Base-by-base conservation (phyloP, 2,329 filamentous ascomycete species). In the Venturia asperata region DNA sequence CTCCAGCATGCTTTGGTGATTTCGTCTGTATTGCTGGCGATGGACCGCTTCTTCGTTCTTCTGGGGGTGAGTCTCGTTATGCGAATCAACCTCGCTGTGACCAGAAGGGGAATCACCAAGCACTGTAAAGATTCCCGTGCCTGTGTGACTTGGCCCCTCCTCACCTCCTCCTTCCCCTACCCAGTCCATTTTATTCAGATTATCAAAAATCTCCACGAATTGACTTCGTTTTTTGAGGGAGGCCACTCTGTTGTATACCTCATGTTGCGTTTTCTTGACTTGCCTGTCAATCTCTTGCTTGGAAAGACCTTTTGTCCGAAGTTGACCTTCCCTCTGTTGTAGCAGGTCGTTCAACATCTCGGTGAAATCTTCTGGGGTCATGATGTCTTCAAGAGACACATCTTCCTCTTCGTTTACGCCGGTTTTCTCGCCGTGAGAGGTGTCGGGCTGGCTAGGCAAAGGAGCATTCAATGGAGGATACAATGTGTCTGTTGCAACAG, bases 101-200 rank as follows among this genome's bases (percentile, higher is more conserved):
- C n/a, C n/a, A 21, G 43, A 47, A 47, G 17, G 3, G 19, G 43
- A 47, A 11, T n/a, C 5, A 21, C n/a, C 10, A 3, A n/a, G 45
- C 10, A 11, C 19, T 21, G 5, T 21, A 21, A 24, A 24, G n/a
- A n/a, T 49, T 9, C 45, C n/a, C 9, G 45, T 21, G n/a, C n/a
- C n/a, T 21, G 45, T 49, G n/a, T 9, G 4, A 49, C 45, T 19
- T 21, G 45, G 19, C 45, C 11, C 45, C 45, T 5, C 9, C n/a
- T 21, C 39, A 41, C 39, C 45, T 49, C 45, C n/a, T 49, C n/a
- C 45, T 49, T 13, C 45, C 24, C 4, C 39, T 49, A 24, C 45
- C 45, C 45, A 49, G n/a, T 49, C 45, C 45, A 49, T 49, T 24
- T n/a, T 49, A 49, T 49, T 24, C 45, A 49, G n/a, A 10, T 49